phyloP scores from a whole-genome alignment of 192 early-diverging fungal species.

The Podila epicladia region DNA sequence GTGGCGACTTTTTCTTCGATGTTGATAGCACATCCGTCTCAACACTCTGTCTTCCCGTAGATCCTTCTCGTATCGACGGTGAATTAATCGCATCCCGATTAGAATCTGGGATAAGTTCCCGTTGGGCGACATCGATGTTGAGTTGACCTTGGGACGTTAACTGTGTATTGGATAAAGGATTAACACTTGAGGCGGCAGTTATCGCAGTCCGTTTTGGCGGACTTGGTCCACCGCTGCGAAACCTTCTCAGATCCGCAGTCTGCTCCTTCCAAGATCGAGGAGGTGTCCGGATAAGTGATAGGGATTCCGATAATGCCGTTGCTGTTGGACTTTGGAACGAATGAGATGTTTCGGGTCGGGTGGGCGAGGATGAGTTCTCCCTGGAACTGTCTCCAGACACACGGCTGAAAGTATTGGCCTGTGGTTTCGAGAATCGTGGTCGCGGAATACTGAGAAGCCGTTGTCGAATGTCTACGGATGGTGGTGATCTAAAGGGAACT shows the following conservation, averaged over 20 bases:
- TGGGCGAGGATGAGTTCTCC: not conserved
- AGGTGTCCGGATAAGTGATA: not conserved
- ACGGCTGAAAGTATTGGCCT: slow-evolving; percentile 18
- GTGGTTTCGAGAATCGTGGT: slow-evolving; percentile 19
- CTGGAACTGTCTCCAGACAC: not conserved
- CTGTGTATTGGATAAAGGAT: not conserved
- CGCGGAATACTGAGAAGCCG: slow-evolving; percentile 14
- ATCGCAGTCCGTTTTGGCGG: not conserved
- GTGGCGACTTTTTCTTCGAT: not conserved
- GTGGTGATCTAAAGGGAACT: slow-evolving; percentile 33
- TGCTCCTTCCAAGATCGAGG: not conserved
- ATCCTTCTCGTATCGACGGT: no score
- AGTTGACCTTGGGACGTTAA: no score
- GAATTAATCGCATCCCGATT: no score
- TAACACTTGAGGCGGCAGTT: not conserved
- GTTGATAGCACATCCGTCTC: not conserved
- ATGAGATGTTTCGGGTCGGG: not conserved
- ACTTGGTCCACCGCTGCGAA: not conserved
- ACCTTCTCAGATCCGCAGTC: not conserved
- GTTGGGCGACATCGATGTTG: no score
- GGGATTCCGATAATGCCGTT: not conserved
- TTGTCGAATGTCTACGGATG: slow-evolving; percentile 31
- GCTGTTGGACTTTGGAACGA: not conserved
- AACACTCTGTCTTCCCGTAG: no score
- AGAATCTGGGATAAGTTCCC: no score